phyloP scores from a whole-genome alignment of 108 stramenopile genomes.

The Pseudonitzschia delicatissima region DNA sequence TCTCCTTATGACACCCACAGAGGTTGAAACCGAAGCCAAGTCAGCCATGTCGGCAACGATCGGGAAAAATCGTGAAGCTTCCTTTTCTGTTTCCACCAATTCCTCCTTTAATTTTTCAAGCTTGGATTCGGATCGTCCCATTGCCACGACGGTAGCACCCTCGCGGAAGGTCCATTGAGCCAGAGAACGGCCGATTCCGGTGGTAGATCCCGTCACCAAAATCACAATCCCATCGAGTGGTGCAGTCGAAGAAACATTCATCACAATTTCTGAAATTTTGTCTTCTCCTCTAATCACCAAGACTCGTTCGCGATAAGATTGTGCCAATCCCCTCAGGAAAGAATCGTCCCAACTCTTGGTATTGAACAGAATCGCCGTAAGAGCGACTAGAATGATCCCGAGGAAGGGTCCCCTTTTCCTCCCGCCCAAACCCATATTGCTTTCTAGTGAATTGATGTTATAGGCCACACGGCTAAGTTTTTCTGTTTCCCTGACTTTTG shows the following conservation, averaged over 20 bases:
- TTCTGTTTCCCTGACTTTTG: too few relatives aligned
- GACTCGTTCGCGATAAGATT: background rate
- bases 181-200: constrained; percentile 44
- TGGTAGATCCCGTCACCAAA: constrained; percentile 48
- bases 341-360: constrained; percentile 9
- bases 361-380: background rate
- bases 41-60: constrained; percentile 47
- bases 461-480: too few relatives aligned
- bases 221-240: constrained; percentile 35
- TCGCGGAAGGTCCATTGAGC: constrained; percentile 15
- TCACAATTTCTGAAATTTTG: background rate
- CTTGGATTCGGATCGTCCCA: constrained; percentile 38
- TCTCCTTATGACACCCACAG: constrained; percentile 35
- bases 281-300: background rate
- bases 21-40: constrained; percentile 41
- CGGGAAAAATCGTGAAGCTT: constrained; percentile 15
- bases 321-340: background rate
- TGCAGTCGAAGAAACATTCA: background rate
- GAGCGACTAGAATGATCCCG: background rate
- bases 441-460: too few relatives aligned
- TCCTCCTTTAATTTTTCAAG: constrained; percentile 25
- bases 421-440: background rate
- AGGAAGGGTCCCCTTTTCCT: background rate
- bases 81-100: constrained; percentile 4
- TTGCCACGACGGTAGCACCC: constrained; percentile 53